Percentiles rank a stretch among this genome's conserved stretches.
Conservation (phyloP, 2,329 filamentous ascomycete species). For the Fusarium sp. region DNA sequence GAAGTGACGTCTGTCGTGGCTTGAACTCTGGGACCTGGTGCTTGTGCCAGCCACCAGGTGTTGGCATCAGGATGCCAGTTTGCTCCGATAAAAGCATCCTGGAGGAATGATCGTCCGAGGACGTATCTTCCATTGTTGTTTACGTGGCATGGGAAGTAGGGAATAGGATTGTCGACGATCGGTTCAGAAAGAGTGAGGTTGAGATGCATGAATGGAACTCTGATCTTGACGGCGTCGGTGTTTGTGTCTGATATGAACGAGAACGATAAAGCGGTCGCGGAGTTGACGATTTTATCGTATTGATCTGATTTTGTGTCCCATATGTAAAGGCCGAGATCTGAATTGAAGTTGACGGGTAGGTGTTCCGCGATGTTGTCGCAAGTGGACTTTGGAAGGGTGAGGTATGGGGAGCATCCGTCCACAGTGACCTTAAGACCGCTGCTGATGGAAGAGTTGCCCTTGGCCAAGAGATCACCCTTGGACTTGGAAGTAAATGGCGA, state of each 20-base stretch:
- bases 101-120: conserved; percentile 54
- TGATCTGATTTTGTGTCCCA: not conserved
- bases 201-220: conserved; percentile 6
- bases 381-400: conserved; percentile 4
- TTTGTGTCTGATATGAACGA: not conserved
- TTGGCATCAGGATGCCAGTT: conserved; percentile 47
- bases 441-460: not conserved
- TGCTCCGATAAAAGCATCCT: conserved; percentile 57
- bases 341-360: not conserved
- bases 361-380: not conserved
- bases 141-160: conserved; percentile 52
- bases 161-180: not conserved
- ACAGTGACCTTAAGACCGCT: not conserved
- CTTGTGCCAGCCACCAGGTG: conserved; percentile 29
- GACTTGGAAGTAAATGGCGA: not conserved
- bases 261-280: not conserved
- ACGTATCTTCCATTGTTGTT: conserved; percentile 36
- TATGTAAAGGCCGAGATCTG: not conserved
- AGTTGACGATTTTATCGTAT: not conserved
- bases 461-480: not conserved
- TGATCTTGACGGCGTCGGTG: not conserved
- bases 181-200: conserved; percentile 1
- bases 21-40: conserved; percentile 16
- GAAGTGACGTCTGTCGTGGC: not conserved
- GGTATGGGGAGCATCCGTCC: not conserved